Evolutionary conservation across 2,329 filamentous ascomycete genomes (phyloP).

Genomic region (Elsinoe arachidis): DNA sequence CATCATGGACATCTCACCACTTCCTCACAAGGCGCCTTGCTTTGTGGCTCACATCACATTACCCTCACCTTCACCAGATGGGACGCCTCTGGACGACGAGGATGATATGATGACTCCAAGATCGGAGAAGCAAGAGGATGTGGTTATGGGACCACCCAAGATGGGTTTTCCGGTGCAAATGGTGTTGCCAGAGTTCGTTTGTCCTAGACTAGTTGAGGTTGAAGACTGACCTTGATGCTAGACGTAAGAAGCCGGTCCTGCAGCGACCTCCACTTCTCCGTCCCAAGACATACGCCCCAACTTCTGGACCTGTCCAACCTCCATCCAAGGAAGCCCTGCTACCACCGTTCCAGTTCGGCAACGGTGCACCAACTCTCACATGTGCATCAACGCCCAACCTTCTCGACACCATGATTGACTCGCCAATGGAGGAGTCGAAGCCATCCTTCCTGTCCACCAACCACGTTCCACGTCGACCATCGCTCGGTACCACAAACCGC

Average conservation of each 20-base stretch:
- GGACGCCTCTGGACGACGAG: constrained; percentile 38
- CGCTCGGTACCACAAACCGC: constrained; percentile 51
- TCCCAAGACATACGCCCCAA: constrained; percentile 65
- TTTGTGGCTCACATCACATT: constrained; percentile 54
- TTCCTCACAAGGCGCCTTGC: constrained; percentile 73
- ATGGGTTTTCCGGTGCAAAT: constrained; percentile 28
- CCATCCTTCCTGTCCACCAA: constrained; percentile 40
- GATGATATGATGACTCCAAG: constrained; percentile 20
- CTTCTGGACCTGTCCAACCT: constrained; percentile 50
- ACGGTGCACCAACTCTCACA: constrained; percentile 29
- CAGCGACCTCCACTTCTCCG: constrained; percentile 68
- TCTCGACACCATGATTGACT: constrained; percentile 72
- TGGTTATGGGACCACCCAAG: constrained; percentile 27
- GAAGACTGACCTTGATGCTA: constrained; percentile 5
- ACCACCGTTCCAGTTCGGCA: constrained; percentile 68
- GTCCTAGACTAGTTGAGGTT: neutral
- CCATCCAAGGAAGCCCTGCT: constrained; percentile 54
- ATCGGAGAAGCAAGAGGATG: constrained; percentile 23
- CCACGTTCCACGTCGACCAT: constrained; percentile 57
- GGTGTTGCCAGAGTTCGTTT: constrained; percentile 26
- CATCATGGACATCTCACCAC: constrained; percentile 85
- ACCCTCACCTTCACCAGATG: constrained; percentile 61
- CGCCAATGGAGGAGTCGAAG: constrained; percentile 40
- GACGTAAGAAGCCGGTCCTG: constrained; percentile 25
- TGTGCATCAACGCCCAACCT: constrained; percentile 57